Percentiles rank a stretch among this genome's conserved stretches.
Evolutionary conservation across 2,329 filamentous ascomycete genomes (phyloP).

Genomic region (Fusarium solani-melongenae): DNA sequence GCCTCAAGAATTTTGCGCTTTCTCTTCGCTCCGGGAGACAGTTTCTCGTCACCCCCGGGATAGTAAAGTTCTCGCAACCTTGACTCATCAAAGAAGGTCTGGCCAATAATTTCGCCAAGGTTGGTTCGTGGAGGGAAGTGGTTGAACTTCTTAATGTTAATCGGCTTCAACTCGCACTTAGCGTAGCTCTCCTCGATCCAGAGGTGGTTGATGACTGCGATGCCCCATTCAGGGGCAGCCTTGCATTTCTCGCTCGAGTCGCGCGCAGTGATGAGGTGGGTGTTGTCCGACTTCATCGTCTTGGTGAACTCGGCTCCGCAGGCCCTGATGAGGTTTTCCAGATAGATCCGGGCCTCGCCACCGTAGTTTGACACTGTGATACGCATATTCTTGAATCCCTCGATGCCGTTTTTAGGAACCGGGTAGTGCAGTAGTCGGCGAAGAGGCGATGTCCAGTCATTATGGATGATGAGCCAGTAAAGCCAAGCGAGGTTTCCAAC

Average conservation of each 20-base stretch:
- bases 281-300: conserved; percentile 95
- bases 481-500: conserved; percentile 96
- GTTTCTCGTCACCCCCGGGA: conserved; percentile 66
- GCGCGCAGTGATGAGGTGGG: conserved; percentile 92
- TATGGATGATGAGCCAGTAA: conserved; percentile 89
- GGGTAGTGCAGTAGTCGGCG: conserved; percentile 91
- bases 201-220: conserved; percentile 90
- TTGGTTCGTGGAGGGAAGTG: conserved; percentile 92
- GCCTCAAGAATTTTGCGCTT: conserved; percentile 63
- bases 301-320: conserved; percentile 91
- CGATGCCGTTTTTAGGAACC: conserved; percentile 78
- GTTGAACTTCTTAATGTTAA: conserved; percentile 81
- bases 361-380: conserved; percentile 98
- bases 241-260: conserved; percentile 91
- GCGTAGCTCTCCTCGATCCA: conserved; percentile 99
- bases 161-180: conserved; percentile 79
- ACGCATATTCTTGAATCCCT: conserved; percentile 78
- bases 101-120: conserved; percentile 90
- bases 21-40: conserved; percentile 56
- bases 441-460: conserved; percentile 88
- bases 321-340: conserved; percentile 90
- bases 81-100: conserved; percentile 79
- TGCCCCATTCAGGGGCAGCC: conserved; percentile 91
- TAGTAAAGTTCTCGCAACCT: conserved; percentile 75
- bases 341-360: conserved; percentile 90